Conservation (phyloP, 1,284 basidiomycete genomes). For the Microbotryum silenes-acaulis region DNA sequence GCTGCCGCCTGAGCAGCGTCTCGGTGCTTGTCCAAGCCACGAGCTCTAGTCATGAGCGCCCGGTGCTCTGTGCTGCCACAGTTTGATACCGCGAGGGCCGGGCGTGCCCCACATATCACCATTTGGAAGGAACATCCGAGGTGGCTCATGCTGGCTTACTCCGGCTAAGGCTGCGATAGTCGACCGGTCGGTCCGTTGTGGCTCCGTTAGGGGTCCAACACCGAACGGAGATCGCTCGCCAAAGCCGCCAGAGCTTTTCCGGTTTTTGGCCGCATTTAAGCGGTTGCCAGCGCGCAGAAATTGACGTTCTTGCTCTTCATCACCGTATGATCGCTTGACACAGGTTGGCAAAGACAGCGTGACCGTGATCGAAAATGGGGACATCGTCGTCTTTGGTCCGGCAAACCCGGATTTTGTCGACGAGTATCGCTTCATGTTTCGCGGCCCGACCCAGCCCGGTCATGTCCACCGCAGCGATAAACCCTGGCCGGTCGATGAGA, state of each 20-base stretch:
- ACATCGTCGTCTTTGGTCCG: conserved; percentile 31
- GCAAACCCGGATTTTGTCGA: conserved; percentile 8
- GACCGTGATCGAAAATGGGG: conserved; percentile 30
- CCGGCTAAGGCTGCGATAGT: too few relatives aligned
- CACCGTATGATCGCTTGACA: not conserved
- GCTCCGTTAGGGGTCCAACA: not conserved
- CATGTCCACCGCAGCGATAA: not conserved
- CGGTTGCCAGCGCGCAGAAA: not conserved
- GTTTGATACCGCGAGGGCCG: too few relatives aligned
- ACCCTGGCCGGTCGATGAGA: conserved; percentile 21
- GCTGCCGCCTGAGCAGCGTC: too few relatives aligned
- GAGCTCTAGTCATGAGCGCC: too few relatives aligned
- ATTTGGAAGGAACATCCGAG: too few relatives aligned
- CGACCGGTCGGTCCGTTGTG: not conserved
- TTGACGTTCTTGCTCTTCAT: too few relatives aligned
- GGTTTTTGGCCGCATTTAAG: not conserved
- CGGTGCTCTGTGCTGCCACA: too few relatives aligned
- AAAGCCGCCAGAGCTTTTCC: not conserved
- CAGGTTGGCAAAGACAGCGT: conserved; percentile 30
- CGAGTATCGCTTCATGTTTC: conserved; percentile 31
- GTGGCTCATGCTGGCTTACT: too few relatives aligned
- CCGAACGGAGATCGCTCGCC: not conserved
- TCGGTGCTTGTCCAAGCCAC: too few relatives aligned
- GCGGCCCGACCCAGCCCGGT: not conserved
- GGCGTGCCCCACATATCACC: too few relatives aligned